Evolutionary conservation across 495 filamentous ascomycete genomes (phyloP).

Genomic region (Sordaria brevicollis): DNA sequence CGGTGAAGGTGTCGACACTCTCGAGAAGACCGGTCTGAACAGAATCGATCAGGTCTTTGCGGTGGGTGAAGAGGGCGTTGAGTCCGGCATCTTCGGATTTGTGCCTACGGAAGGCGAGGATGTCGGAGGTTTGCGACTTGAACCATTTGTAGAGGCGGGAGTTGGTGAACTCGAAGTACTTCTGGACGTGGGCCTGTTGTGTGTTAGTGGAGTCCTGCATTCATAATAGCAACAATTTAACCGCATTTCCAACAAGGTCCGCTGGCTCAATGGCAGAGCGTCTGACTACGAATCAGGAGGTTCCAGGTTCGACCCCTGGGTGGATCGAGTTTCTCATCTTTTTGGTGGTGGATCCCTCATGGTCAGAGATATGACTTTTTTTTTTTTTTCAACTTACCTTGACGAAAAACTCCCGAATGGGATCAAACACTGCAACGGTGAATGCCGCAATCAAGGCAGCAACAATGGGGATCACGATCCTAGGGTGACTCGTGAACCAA

Average conservation of each 20-base stretch:
- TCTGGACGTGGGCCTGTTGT: conserved; percentile 57
- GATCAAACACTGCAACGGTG: conserved; percentile 88
- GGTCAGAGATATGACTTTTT: not conserved
- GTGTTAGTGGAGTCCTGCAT: not conserved
- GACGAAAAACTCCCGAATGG: conserved; percentile 85
- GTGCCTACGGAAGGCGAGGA: conserved; percentile 41
- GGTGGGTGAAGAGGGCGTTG: conserved; percentile 78
- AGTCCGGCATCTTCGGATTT: conserved; percentile 58
- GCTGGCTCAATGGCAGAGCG: not conserved
- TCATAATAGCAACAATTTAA: not conserved
- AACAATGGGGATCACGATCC: conserved; percentile 73
- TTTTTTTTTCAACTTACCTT: conserved; percentile 26
- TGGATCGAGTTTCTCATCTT: not conserved
- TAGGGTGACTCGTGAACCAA: conserved; percentile 82
- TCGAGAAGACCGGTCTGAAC: conserved; percentile 82
- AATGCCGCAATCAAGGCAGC: conserved; percentile 73
- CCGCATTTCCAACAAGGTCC: not conserved
- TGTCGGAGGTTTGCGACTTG: conserved; percentile 63
- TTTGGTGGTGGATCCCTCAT: not conserved
- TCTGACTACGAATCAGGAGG: not conserved
- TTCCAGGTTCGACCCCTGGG: not conserved
- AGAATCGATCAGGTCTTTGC: conserved; percentile 66
- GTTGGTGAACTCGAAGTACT: conserved; percentile 60
- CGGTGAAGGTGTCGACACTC: conserved; percentile 82
- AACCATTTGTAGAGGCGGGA: conserved; percentile 69